Evolutionary conservation across 805 yeast genomes (phyloP), one percentile per base, ranked within the genome.

Genomic region (Spathaspora passalidarum): DNA sequence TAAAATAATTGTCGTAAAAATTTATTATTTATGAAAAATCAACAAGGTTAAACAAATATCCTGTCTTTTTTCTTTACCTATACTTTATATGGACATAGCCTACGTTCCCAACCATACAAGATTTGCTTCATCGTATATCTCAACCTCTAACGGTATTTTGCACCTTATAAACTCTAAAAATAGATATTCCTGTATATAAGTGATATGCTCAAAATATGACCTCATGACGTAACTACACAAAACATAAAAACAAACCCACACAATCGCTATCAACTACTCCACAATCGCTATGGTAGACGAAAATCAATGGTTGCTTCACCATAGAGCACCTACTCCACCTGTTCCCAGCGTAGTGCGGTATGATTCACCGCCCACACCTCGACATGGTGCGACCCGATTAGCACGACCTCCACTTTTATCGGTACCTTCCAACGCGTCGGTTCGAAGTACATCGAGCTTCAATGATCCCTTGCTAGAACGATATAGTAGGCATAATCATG

Each of bases 321-420:
- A 29, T 18, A 43, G 16, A 8, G 3, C 16, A 8, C 3, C 16
- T 29, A 13, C 34, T 13, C n/a, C 34, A n/a, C n/a, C n/a, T 4
- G 11, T 47, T 11, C 32, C 40, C 2, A 22, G 46, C 11, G 14
- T 25, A 10, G 32, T 34, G n/a, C 20, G 45, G 19, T 40, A 35
- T 26, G 47, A 37, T n/a, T n/a, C 42, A 5, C 41, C 32, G 11
- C 45, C 34, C 8, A 25, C 26, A 9, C n/a, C 17, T 3, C 25
- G 41, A 2, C 34, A 4, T 10, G 16, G 23, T 8, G 26, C 45
- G 6, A n/a, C 46, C 11, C 40, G 47, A 29, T 23, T 37, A 11
- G 16, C 32, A 6, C 40, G 65, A 14, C 68, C 68, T n/a, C 64
- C 62, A 26, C 51, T 65, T 17, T 52, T 52, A 38, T 54, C 68